Evolutionary conservation across 345 rosid genomes (phyloP).

Genomic region (Aethionema arabicum): DNA sequence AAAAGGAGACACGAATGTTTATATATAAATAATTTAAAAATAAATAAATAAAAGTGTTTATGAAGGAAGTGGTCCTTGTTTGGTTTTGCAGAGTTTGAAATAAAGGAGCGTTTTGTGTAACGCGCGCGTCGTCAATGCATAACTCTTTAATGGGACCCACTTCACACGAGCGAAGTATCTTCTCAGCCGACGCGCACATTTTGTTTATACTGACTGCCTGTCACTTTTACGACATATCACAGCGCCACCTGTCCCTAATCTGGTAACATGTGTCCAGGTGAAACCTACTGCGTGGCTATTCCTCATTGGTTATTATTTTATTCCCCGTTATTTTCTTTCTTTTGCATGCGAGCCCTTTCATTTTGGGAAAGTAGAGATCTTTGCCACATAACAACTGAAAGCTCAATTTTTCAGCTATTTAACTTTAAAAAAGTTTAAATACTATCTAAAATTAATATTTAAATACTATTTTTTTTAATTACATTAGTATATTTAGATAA

Average conservation of each 20-base stretch:
- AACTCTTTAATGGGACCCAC: constrained; percentile 1
- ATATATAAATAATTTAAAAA: not conserved
- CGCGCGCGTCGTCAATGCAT: constrained; percentile 18
- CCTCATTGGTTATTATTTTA: constrained; percentile 1
- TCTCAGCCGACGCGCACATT: constrained; percentile 32
- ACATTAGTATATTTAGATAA: not conserved
- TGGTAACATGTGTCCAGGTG: constrained; percentile 32
- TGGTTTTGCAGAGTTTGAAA: constrained; percentile 19
- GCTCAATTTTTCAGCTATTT: no score
- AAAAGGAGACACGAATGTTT: constrained; percentile 16
- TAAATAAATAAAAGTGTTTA: constrained; percentile 11
- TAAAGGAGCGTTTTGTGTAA: constrained; percentile 14
- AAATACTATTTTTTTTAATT: no score
- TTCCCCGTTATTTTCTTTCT: not conserved
- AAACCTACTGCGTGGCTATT: constrained; percentile 9
- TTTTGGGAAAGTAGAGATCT: not conserved
- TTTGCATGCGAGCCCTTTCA: not conserved
- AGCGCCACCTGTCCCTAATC: constrained; percentile 29
- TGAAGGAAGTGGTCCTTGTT: constrained; percentile 29
- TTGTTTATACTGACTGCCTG: constrained; percentile 9
- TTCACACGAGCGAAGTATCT: constrained; percentile 19
- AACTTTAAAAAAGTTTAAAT: no score
- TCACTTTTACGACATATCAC: constrained; percentile 27
- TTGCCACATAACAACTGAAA: not conserved
- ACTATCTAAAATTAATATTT: no score